Base-by-base conservation (phyloP, 108 stramenopile species). In the Cyclostephanos invisitatus region DNA sequence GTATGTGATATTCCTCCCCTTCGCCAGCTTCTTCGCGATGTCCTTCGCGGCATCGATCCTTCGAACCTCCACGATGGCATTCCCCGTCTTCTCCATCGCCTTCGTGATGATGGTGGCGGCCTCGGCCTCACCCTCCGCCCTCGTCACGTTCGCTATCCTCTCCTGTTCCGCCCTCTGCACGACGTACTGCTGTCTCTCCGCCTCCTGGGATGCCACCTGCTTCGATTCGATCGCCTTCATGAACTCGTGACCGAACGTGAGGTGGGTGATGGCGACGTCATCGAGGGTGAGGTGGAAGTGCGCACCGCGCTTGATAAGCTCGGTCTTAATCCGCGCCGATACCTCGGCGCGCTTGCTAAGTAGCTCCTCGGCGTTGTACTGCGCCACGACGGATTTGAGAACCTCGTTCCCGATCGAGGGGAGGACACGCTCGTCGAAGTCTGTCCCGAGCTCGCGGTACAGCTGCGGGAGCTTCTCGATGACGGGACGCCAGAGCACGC, bases 41-140 rank as follows among this genome's bases (percentile, higher is more conserved):
- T 98, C 98, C 88, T 97, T 98, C 21, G 99, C 98, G 22, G 99
- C 97, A 83, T 99, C 99, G 75, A 99, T 99, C 59, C 98, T 93
- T 67, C 98, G 89, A 11, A 99, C 97, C 81, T 99, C 98, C 49
- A 99, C 90, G 78, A 99, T 94, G 38, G 96, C 99, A 70, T 92
- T 87, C 15, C 99, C 98, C 28, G 87, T 93, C 84, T 95, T 86
- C 77, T 96, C 94, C 82, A 99, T 96, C 21, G 99, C 97, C 63
- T 96, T 81, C 47, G 97, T 98, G 77, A 99, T 99, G 44, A 98
- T 94, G 64, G 72, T 72, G 42, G 99, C 99, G 7, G 98, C 97
- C 80, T 98, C 96, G 9, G 98, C 97, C 83, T 99, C 98, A 72
- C 98, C 98, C 74, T 99, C 97, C 0, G 99, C 98, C n/a, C 97